Evolutionary conservation across 1,139 yeast species (phyloP), one percentile per base, ranked within the genome.

Genomic region (Geotrichum phurueaensis): DNA sequence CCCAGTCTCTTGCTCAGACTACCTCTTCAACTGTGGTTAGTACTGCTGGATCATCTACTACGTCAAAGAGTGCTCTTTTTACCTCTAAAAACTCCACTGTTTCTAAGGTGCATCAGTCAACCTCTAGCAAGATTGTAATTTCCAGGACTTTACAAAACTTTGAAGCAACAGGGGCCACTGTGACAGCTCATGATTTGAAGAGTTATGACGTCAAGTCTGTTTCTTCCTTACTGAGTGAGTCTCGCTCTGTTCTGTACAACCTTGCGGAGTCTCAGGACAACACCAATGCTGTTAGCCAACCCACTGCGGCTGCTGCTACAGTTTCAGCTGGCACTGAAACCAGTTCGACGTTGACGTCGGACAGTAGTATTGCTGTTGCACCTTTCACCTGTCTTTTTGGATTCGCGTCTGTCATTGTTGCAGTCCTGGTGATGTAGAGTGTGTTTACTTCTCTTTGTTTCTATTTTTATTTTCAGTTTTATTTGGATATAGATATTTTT

Each of bases 171-270:
- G 25, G 23, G 29, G 33, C 33, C 10, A 33, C 36, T n/a, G 53
- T 27, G 36, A 50, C 53, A 39, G 12, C 45, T 39, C 18, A 39
- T 13, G 45, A 15, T 4, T n/a, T 39, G 20, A 39, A 1, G 6
- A 39, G 18, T n/a, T 39, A 39, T 15, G 45, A 39, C n/a, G 45
- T 39, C 45, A 39, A 39, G 45, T 39, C 45, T 29, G 69, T 64
- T 45, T 61, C 69, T 53, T 55, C 63, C 39, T 57, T 64, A 47
- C 56, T 67, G 27, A 49, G 57, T 20, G 54, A 64, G 10, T 60
- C 67, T n/a, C 61, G 69, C 56, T 65, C 68, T 7, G 69, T 69
- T 20, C 60, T 67, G 53, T 66, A 66, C 60, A 68, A 68, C 59
- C 45, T 67, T 57, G 70, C 65, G 25, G 18, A 25, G 15, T 39